Evolutionary conservation across 2,329 filamentous ascomycete species (phyloP), one percentile per base, ranked within the genome.

Genomic region (Metarhizium brunneum): DNA sequence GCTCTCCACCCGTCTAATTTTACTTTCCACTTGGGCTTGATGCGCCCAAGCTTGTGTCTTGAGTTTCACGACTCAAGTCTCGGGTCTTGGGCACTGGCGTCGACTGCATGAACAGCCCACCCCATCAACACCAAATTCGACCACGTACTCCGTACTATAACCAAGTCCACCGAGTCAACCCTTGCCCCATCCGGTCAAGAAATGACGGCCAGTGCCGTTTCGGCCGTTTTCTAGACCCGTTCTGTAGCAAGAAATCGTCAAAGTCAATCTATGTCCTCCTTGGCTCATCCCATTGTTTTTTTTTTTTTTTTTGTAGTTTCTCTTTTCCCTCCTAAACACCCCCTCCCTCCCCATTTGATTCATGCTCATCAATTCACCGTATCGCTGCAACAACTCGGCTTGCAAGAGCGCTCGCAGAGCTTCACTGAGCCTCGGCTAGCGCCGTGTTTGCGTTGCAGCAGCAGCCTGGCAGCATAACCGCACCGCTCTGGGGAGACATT

Each of bases 121-220:
- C 45, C 43, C 54, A 50, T 40, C 54, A 47, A 52, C 30, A 50
- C 55, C 14, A 50, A 48, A 20, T 16, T 48, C 30, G 45, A 30
- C 25, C 25, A 29, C 11, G 45, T 11, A 40, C 10, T 11, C 5
- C 4, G 10, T 40, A 13, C 10, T 35, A 35, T 35, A 40, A 40
- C 13, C 38, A 40, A 40, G 38, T 11, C 11, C 8, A 29, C 45
- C 20, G 30, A 48, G 35, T 49, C 51, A 47, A 47, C 56, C 53
- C 50, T 50, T 57, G 53, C 56, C 53, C 20, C 49, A 57, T 55
- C 45, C 56, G 56, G 53, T 43, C 43, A 47, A 53, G 50, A 48
- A 42, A 47, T 47, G 30, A 49, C 50, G 38, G 32, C 53, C 48
- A 51, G 52, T 57, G 52, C 47, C 48, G 47, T 49, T 38, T 29